phyloP scores from a whole-genome alignment of 345 rosid genomes.

The Sonneratia alba region DNA sequence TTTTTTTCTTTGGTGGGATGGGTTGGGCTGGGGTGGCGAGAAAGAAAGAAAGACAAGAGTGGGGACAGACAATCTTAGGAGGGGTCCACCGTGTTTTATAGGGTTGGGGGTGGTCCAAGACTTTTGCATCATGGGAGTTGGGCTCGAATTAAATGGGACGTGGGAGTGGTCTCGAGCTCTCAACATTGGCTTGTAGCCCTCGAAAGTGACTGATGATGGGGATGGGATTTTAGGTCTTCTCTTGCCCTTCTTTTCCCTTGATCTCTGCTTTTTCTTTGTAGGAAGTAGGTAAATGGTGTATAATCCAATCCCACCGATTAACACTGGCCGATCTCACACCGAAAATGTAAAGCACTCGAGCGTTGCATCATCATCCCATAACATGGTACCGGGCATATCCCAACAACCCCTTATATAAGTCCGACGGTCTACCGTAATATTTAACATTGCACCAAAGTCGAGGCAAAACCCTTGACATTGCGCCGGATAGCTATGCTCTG shows the following conservation, averaged over 20 bases:
- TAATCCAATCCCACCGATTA: neutral
- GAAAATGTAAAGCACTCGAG: no score
- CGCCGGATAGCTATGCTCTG: no score
- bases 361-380: no score
- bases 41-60: neutral
- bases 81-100: neutral
- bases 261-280: neutral
- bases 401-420: no score
- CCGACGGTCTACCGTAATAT: no score
- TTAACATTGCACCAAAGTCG: no score
- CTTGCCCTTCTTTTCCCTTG: neutral
- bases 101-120: neutral
- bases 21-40: no score
- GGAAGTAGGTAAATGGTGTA: neutral
- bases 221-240: no score
- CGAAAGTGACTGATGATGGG: neutral
- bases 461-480: no score
- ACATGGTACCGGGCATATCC: no score
- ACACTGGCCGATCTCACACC: no score
- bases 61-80: constrained; percentile 1
- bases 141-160: neutral
- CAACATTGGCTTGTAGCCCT: neutral
- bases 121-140: neutral
- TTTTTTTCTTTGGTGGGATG: no score
- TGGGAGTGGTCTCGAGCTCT: neutral